Conservation (phyloP, 768 basidiomycete species). For the Lentinula raphanica region DNA sequence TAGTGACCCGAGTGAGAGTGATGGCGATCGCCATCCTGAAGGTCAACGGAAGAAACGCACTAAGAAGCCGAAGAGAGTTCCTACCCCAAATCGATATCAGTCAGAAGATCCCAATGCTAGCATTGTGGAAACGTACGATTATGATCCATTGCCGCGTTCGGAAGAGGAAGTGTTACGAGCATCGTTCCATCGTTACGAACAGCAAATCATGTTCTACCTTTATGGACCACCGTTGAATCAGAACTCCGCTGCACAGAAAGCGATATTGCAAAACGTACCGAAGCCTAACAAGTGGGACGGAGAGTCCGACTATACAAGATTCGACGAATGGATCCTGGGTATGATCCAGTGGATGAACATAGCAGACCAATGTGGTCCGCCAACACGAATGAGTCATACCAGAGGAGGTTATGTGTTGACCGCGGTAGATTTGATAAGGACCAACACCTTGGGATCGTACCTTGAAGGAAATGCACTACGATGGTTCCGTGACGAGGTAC, state of each 20-base stretch:
- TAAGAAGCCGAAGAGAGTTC: background rate
- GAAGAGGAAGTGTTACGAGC: background rate
- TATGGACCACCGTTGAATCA: background rate
- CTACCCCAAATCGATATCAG: background rate
- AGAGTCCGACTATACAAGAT: background rate
- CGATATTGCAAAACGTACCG: background rate
- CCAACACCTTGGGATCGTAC: background rate
- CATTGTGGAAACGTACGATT: background rate
- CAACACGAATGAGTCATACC: background rate
- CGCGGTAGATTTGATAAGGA: background rate
- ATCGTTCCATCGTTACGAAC: background rate
- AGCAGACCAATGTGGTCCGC: background rate
- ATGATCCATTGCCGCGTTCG: background rate
- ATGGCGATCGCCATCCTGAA: background rate
- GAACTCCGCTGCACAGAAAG: background rate
- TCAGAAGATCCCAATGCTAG: background rate
- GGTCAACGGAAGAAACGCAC: background rate
- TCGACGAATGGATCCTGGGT: background rate
- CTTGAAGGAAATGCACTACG: background rate
- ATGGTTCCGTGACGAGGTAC: background rate
- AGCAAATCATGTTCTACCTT: background rate
- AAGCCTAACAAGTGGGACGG: background rate
- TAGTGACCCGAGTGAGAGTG: background rate
- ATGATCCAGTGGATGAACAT: background rate
- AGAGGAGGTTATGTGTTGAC: background rate